phyloP scores from a whole-genome alignment of 2,329 filamentous ascomycete species.

The Alternaria tenuissima region DNA sequence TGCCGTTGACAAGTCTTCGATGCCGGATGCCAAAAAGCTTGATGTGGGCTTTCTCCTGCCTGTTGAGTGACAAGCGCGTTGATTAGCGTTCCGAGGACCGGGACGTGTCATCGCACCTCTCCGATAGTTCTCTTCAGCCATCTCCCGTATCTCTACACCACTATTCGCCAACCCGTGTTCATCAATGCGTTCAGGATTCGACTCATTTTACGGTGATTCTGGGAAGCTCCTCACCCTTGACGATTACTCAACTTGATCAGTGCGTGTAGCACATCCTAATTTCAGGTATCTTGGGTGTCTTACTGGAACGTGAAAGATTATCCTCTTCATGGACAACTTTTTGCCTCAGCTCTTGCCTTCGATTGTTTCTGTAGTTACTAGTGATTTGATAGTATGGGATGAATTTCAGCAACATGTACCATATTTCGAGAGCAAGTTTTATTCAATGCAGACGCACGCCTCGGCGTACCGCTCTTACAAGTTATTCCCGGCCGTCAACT shows the following conservation, averaged over 20 bases:
- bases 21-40: conserved; percentile 24
- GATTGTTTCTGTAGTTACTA: not conserved
- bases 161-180: not conserved
- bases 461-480: not conserved
- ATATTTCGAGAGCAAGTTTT: not conserved
- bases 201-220: not conserved
- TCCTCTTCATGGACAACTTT: not conserved
- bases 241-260: not conserved
- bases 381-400: not conserved
- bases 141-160: not conserved
- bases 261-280: not conserved
- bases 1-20: conserved; percentile 20
- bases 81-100: conserved; percentile 21
- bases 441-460: not conserved
- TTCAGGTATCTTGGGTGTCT: not conserved
- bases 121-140: not conserved
- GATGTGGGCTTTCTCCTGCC: conserved; percentile 28
- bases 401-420: no score
- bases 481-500: not conserved
- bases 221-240: not conserved
- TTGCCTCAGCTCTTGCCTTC: not conserved
- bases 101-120: conserved; percentile 13
- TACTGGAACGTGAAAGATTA: not conserved
- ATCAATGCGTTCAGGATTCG: not conserved
- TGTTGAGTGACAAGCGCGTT: conserved; percentile 23